These are phyloP conservation scores for Macaranga tanarius DNA, from an alignment of 441 rosid genomes.

Conservation along the genomic window DNA sequence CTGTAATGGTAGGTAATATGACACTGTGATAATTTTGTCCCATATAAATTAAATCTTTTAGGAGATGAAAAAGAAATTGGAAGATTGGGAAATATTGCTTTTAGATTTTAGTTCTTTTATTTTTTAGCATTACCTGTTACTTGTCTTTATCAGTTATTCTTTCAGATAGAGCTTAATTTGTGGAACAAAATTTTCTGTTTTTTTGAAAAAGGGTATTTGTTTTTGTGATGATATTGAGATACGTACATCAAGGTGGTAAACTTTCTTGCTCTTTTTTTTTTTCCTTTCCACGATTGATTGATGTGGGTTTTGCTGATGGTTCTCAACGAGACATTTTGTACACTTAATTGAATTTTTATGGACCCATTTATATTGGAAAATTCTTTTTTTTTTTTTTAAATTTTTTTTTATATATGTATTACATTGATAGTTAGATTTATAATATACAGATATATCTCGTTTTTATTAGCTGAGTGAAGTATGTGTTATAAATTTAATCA, in stretches of 20 bases:
- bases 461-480: too few relatives aligned
- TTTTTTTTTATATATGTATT: too few relatives aligned
- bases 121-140: background rate
- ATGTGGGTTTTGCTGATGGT: too few relatives aligned
- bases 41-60: background rate
- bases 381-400: too few relatives aligned
- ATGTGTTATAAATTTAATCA: too few relatives aligned
- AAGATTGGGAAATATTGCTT: background rate
- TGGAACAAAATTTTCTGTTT: background rate
- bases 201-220: background rate
- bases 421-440: too few relatives aligned
- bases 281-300: background rate
- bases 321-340: too few relatives aligned
- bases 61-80: background rate
- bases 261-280: background rate
- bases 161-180: background rate
- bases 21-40: conserved; percentile 16
- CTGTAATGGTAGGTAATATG: conserved; percentile 16
- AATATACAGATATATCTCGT: too few relatives aligned
- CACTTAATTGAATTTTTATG: too few relatives aligned
- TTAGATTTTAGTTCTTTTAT: background rate
- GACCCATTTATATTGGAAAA: too few relatives aligned
- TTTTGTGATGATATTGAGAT: background rate
- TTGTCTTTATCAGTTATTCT: conserved; percentile 4
- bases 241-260: background rate